Conservation (phyloP, 2,329 filamentous ascomycete species). For the Penicillium psychrosexuale region DNA sequence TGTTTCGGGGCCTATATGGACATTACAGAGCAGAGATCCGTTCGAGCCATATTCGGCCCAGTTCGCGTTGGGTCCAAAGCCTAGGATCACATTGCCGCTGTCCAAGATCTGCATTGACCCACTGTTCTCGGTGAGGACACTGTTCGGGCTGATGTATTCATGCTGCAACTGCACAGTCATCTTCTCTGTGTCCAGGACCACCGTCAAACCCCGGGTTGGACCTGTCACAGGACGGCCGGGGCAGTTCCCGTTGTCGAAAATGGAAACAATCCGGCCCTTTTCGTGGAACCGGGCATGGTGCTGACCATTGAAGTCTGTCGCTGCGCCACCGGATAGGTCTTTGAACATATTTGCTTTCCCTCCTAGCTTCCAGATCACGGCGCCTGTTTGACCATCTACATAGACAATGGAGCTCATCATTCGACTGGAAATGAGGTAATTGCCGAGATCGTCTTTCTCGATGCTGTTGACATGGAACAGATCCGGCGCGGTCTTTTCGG, state of each 20-base stretch:
- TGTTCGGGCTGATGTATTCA: slow-evolving; percentile 38
- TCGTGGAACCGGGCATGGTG: slow-evolving; percentile 48
- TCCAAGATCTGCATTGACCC: slow-evolving; percentile 37
- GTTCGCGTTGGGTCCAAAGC: slow-evolving; percentile 51
- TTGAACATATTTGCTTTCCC: slow-evolving; percentile 49
- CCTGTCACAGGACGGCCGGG: slow-evolving; percentile 20
- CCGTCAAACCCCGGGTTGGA: slow-evolving; percentile 41
- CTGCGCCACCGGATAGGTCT: slow-evolving; percentile 43
- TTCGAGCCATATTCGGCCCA: slow-evolving; percentile 51
- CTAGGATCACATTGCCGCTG: slow-evolving; percentile 48
- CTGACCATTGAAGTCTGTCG: slow-evolving; percentile 43
- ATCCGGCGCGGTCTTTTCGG: slow-evolving; percentile 44
- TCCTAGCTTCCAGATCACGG: slow-evolving; percentile 54
- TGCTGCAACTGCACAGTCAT: slow-evolving; percentile 42
- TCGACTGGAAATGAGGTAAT: slow-evolving; percentile 55
- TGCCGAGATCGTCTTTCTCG: slow-evolving; percentile 50
- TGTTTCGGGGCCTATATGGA: slow-evolving; percentile 44
- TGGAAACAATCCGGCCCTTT: slow-evolving; percentile 26
- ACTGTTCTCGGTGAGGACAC: slow-evolving; percentile 39
- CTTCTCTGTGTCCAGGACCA: slow-evolving; percentile 39
- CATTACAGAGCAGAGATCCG: slow-evolving; percentile 54
- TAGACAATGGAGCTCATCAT: slow-evolving; percentile 49
- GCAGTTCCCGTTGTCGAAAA: slow-evolving; percentile 40
- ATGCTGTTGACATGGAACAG: slow-evolving; percentile 59
- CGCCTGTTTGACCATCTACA: slow-evolving; percentile 49